Evolutionary conservation across 2,329 filamentous ascomycete genomes (phyloP).

Genomic region (Phoma sp.): DNA sequence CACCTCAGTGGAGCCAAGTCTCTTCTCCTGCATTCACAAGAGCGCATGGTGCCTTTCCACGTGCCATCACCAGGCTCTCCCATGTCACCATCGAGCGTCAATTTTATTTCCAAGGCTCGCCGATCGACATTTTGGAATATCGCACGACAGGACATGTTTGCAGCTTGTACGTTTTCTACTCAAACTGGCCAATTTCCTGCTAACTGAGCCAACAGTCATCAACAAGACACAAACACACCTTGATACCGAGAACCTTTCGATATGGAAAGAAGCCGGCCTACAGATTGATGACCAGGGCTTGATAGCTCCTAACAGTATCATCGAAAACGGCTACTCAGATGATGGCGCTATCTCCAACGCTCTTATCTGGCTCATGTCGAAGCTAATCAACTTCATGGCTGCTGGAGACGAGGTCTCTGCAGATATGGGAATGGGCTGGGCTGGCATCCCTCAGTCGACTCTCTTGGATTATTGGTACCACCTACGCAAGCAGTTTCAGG

Average conservation of each 20-base stretch:
- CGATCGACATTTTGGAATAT: slow-evolving; percentile 72
- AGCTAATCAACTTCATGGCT: slow-evolving; percentile 70
- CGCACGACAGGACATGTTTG: slow-evolving; percentile 69
- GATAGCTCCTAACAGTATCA: slow-evolving; percentile 54
- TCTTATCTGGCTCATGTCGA: slow-evolving; percentile 69
- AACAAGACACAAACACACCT: slow-evolving; percentile 67
- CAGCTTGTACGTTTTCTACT: slow-evolving; percentile 58
- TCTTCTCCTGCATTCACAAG: slow-evolving; percentile 62
- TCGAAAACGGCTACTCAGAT: slow-evolving; percentile 50
- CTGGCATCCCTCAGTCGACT: slow-evolving; percentile 58
- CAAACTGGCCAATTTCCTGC: background rate
- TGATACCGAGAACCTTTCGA: slow-evolving; percentile 65
- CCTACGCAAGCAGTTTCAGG: slow-evolving; percentile 63
- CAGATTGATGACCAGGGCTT: slow-evolving; percentile 62
- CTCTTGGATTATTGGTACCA: slow-evolving; percentile 61
- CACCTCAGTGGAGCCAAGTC: slow-evolving; percentile 71
- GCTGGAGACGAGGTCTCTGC: slow-evolving; percentile 59
- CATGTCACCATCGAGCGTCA: slow-evolving; percentile 31
- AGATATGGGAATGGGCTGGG: slow-evolving; percentile 48
- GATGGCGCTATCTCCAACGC: slow-evolving; percentile 68
- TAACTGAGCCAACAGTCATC: slow-evolving; percentile 52
- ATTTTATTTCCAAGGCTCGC: slow-evolving; percentile 59
- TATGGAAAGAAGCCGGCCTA: slow-evolving; percentile 70
- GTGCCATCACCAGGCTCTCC: slow-evolving; percentile 48
- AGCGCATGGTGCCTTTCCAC: slow-evolving; percentile 55